phyloP scores from a whole-genome alignment of 192 early-diverging fungal genomes.

The Mortierella alpina region DNA sequence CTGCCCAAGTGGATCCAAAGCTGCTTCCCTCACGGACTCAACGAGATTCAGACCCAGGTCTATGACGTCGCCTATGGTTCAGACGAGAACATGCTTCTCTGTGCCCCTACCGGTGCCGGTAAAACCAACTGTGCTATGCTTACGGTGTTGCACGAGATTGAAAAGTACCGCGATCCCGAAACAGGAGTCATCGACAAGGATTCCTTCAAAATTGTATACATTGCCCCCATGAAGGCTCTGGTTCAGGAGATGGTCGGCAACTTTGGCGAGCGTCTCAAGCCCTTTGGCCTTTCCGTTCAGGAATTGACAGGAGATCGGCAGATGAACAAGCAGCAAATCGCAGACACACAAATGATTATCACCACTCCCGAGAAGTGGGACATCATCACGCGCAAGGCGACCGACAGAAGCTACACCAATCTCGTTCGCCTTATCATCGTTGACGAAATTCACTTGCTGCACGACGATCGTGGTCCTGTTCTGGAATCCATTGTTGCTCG shows the following conservation, averaged over 20 bases:
- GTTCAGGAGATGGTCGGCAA: conserved; percentile 98
- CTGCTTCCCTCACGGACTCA: conserved; percentile 85
- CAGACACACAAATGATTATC: conserved; percentile 96
- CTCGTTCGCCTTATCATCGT: conserved; percentile 92
- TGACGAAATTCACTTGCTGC: conserved; percentile 97
- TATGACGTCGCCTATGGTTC: conserved; percentile 87
- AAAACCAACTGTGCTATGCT: conserved; percentile 99
- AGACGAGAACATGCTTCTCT: conserved; percentile 97
- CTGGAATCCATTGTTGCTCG: conserved; percentile 92
- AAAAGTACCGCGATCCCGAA: conserved; percentile 77
- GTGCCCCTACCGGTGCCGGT: conserved; percentile 98
- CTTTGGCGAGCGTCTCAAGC: conserved; percentile 78
- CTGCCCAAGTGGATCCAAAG: conserved; percentile 86
- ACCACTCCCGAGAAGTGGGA: conserved; percentile 99
- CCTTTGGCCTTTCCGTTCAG: conserved; percentile 89
- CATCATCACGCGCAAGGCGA: conserved; percentile 96
- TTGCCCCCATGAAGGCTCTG: conserved; percentile 99
- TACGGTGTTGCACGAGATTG: conserved; percentile 90
- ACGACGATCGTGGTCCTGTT: conserved; percentile 97
- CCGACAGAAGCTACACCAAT: conserved; percentile 90
- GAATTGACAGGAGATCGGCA: conserved; percentile 98
- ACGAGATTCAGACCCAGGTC: conserved; percentile 90
- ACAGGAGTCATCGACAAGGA: conserved; percentile 83
- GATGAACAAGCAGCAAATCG: conserved; percentile 96
- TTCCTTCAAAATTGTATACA: conserved; percentile 97